Evolutionary conservation across 495 filamentous ascomycete genomes (phyloP).

Genomic region (Mycothermus thermophilus): DNA sequence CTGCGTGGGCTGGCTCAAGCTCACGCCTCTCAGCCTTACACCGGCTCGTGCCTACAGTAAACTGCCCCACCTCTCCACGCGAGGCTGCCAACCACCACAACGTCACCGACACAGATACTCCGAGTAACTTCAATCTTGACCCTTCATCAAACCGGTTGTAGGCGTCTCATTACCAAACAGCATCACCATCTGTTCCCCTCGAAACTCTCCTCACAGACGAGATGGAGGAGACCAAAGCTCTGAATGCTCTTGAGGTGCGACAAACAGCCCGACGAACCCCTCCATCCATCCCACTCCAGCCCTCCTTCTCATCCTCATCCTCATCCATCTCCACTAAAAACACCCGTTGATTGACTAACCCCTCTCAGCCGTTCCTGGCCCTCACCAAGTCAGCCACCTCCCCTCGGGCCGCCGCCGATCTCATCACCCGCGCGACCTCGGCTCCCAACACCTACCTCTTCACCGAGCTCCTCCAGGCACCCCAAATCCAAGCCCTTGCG

Average conservation of each 20-base stretch:
- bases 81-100: too few relatives aligned
- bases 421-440: conserved; percentile 78
- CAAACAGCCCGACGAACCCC: too few relatives aligned
- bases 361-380: conserved; percentile 61
- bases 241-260: conserved; percentile 60
- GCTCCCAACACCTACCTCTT: conserved; percentile 86
- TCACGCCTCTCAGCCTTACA: too few relatives aligned
- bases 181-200: too few relatives aligned
- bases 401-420: conserved; percentile 69
- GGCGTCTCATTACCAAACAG: too few relatives aligned
- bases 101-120: too few relatives aligned
- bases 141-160: too few relatives aligned
- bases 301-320: conserved; percentile 11
- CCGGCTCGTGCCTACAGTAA: too few relatives aligned
- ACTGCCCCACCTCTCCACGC: too few relatives aligned
- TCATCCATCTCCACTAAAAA: not conserved
- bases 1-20: too few relatives aligned
- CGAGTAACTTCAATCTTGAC: too few relatives aligned
- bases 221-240: conserved; percentile 78
- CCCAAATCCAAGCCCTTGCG: conserved; percentile 64
- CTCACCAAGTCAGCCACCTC: conserved; percentile 76
- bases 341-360: conserved; percentile 3
- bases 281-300: not conserved
- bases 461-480: conserved; percentile 73
- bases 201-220: too few relatives aligned